A percentile compares a stretch with the other conserved stretches of the same genome.
These are phyloP conservation scores for Nothomitra cinnamomea DNA, from an alignment of 2,329 filamentous ascomycete species.

Conservation along the genomic window DNA sequence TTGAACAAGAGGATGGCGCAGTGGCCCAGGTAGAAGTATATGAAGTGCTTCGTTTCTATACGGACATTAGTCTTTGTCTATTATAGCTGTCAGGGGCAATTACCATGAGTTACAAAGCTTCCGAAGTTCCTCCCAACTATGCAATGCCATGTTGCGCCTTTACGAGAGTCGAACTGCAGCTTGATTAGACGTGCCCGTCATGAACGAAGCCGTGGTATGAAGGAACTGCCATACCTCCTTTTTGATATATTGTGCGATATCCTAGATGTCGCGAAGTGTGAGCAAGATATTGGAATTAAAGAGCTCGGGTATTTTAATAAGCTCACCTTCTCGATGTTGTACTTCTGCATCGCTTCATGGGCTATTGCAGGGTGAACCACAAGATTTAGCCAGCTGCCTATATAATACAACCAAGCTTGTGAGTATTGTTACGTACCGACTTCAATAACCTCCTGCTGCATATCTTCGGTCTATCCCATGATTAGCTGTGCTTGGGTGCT, in stretches of 20 bases:
- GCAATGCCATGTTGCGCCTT: slow-evolving; percentile 98
- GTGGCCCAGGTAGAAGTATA: slow-evolving; percentile 99
- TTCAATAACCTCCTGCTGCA: slow-evolving; percentile 92
- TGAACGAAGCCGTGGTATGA: background rate
- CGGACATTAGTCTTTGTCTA: slow-evolving; percentile 10
- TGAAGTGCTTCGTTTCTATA: slow-evolving; percentile 96
- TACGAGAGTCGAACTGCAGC: slow-evolving; percentile 77
- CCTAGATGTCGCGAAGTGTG: slow-evolving; percentile 34
- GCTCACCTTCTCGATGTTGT: slow-evolving; percentile 42
- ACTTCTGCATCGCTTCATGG: slow-evolving; percentile 46
- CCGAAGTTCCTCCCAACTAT: slow-evolving; percentile 98
- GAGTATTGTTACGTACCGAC: slow-evolving; percentile 48
- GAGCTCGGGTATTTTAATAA: slow-evolving; percentile 10
- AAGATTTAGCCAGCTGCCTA: too few species aligned
- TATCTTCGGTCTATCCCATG: slow-evolving; percentile 63
- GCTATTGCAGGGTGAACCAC: slow-evolving; percentile 22
- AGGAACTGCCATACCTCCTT: slow-evolving; percentile 44
- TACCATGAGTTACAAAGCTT: slow-evolving; percentile 96
- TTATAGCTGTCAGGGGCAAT: slow-evolving; percentile 13
- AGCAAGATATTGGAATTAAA: background rate
- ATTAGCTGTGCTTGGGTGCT: background rate
- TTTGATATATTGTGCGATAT: slow-evolving; percentile 93
- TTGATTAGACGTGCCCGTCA: background rate
- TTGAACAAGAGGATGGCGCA: slow-evolving; percentile 98
- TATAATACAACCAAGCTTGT: background rate